A percentile compares a stretch with the other conserved stretches of the same genome.
Evolutionary conservation across 2,329 filamentous ascomycete species (phyloP).

Genomic region (Chrysosporium keratinophilum): DNA sequence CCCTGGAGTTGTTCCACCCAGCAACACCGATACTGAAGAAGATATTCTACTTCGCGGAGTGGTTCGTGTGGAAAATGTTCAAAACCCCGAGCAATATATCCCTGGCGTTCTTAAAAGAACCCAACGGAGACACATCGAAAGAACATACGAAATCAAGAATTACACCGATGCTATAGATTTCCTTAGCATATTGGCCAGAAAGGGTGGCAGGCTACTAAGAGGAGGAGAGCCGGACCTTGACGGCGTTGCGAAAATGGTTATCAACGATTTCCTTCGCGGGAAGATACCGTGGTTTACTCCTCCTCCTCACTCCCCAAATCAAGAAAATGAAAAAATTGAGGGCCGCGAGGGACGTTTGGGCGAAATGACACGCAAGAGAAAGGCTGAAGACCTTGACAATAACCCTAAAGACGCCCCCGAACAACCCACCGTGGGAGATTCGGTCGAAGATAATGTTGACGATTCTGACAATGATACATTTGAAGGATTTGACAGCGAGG

Average conservation of each 20-base stretch:
- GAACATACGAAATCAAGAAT: constrained; percentile 79
- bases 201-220: constrained; percentile 73
- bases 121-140: constrained; percentile 77
- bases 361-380: constrained; percentile 72
- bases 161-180: constrained; percentile 72
- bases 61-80: constrained; percentile 88
- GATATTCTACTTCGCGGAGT: constrained; percentile 86
- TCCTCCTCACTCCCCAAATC: constrained; percentile 50
- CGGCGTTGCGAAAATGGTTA: constrained; percentile 88
- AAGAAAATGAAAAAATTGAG: constrained; percentile 44
- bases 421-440: constrained; percentile 31
- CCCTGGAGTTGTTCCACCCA: constrained; percentile 89
- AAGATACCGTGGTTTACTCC: constrained; percentile 95
- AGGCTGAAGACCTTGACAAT: constrained; percentile 48
- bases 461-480: constrained; percentile 36
- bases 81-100: constrained; percentile 94
- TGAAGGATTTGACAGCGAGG: constrained; percentile 34
- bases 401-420: constrained; percentile 22
- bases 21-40: constrained; percentile 68
- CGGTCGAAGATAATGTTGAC: constrained; percentile 24
- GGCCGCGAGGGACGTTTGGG: constrained; percentile 69
- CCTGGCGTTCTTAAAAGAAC: constrained; percentile 68
- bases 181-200: constrained; percentile 74
- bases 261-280: constrained; percentile 91
- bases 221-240: constrained; percentile 93